Evolutionary conservation across 1,284 basidiomycete genomes (phyloP), one percentile per base, ranked within the genome.

Genomic region (Heterobasidion parviporum): DNA sequence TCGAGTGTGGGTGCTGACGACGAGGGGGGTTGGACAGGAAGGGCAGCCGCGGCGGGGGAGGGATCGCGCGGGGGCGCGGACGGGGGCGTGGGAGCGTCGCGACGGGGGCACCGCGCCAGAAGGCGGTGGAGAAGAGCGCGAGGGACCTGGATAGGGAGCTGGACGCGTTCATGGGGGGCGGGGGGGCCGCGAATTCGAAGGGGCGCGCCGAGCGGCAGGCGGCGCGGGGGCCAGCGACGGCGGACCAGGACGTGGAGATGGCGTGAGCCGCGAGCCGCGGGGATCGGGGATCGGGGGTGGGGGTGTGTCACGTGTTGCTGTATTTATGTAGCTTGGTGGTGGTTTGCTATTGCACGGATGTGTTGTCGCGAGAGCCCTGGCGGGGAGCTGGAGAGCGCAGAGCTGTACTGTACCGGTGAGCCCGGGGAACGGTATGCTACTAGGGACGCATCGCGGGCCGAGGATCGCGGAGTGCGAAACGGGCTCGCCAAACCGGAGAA

Each of bases 91-190:
- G 44, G 2, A 16, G n/a, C 15, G 51, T 60, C 57, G 50, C 65
- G 62, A 56, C 64, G 63, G 35, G 61, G 54, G 56, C 68, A 12
- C 62, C 66, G 48, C 68, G 66, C 26, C 65, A 55, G 58, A 72
- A 72, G 6, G 82, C 80, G 66, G 81, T 80, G 66, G 75, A 75
- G 35, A 80, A 89, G 66, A 92, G 89, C 8, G 86, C 82, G 5
- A 89, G 85, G 55, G 92, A 97, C 62, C 73, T 98, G 56, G 95
- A 98, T 70, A 86, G 83, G 66, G 94, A 98, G 72, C 71, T 98
- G 59, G 94, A 97, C 63, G 84, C 87, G 1, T 97, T 95, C 70
- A 94, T 96, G 92, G 82, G 79, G 18, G 82, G 84, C 59, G 77
- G 81, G 50, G 43, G 18, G 34, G 33, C 8, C 8, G 18, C n/a